A percentile compares a stretch with the other conserved stretches of the same genome.
These are phyloP conservation scores for Didymella glomerata DNA, from an alignment of 2,329 filamentous ascomycete genomes.

Conservation along the genomic window DNA sequence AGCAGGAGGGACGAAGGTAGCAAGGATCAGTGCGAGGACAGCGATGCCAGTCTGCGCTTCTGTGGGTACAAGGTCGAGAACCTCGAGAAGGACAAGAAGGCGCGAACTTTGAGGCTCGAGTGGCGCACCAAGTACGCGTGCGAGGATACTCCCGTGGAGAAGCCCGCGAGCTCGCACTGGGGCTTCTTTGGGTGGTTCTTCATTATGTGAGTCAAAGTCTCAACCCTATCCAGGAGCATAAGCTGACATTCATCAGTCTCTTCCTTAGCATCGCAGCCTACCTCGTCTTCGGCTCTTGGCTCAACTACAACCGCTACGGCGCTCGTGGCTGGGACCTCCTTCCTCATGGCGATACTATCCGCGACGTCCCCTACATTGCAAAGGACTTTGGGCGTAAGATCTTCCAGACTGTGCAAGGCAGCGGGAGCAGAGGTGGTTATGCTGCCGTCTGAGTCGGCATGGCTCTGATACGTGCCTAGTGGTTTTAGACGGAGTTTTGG, in stretches of 20 bases:
- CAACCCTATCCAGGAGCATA: not conserved
- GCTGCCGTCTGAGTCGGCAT: constrained; percentile 76
- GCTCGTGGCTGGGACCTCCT: constrained; percentile 94
- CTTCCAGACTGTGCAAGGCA: constrained; percentile 82
- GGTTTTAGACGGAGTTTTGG: not conserved
- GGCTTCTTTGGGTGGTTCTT: constrained; percentile 98
- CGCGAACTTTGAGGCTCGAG: constrained; percentile 74
- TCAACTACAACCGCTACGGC: constrained; percentile 97
- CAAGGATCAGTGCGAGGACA: constrained; percentile 46
- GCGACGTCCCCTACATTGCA: constrained; percentile 89
- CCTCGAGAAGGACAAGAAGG: constrained; percentile 59
- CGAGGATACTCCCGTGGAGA: constrained; percentile 52
- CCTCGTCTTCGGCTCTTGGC: constrained; percentile 97
- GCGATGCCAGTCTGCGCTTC: constrained; percentile 71
- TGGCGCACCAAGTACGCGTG: constrained; percentile 93
- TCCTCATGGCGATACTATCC: constrained; percentile 89
- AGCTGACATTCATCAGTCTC: constrained; percentile 61
- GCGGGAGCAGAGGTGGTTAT: constrained; percentile 87
- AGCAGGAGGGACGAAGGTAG: constrained; percentile 44
- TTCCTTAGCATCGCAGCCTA: constrained; percentile 89
- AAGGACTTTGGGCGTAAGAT: constrained; percentile 87
- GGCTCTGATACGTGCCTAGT: not conserved
- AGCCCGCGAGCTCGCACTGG: constrained; percentile 70
- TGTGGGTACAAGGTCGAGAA: constrained; percentile 71
- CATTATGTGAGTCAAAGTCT: constrained; percentile 72